Conservation (phyloP, 2,329 filamentous ascomycete species). For the Drechslerella stenobrocha region DNA sequence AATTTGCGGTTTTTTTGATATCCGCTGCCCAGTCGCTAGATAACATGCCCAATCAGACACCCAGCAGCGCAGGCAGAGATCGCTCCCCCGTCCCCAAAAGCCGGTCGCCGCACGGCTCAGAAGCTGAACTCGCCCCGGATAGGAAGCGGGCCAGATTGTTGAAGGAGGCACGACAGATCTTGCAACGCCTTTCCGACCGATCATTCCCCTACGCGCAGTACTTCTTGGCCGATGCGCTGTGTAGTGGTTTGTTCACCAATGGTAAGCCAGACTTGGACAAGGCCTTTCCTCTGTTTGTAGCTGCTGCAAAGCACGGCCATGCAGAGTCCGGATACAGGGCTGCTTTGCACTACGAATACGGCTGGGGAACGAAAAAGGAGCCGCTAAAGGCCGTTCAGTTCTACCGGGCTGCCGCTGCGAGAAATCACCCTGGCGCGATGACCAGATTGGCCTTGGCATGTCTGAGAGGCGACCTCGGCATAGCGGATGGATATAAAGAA, state of each 20-base stretch:
- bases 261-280: slow-evolving; percentile 88
- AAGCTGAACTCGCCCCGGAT: slow-evolving; percentile 59
- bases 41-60: slow-evolving; percentile 27
- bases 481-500: slow-evolving; percentile 80
- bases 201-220: slow-evolving; percentile 98
- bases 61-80: slow-evolving; percentile 35
- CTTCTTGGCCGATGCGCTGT: slow-evolving; percentile 91
- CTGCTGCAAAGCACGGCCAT: slow-evolving; percentile 94
- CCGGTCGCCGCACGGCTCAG: slow-evolving; percentile 51
- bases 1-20: slow-evolving; percentile 93
- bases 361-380: slow-evolving; percentile 91
- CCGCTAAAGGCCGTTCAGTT: slow-evolving; percentile 91
- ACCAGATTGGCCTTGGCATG: slow-evolving; percentile 88
- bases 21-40: slow-evolving; percentile 69
- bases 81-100: slow-evolving; percentile 54
- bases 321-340: slow-evolving; percentile 93
- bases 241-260: slow-evolving; percentile 92
- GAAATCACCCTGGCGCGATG: slow-evolving; percentile 93
- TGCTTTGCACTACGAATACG: slow-evolving; percentile 95
- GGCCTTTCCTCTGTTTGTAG: slow-evolving; percentile 87
- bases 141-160: slow-evolving; percentile 70
- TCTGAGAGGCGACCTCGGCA: slow-evolving; percentile 81
- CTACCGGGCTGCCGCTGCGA: slow-evolving; percentile 84
- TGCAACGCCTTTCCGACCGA: slow-evolving; percentile 80
- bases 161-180: slow-evolving; percentile 82